phyloP scores from a whole-genome alignment of 2,329 filamentous ascomycete genomes.

The Fusarium sp. region DNA sequence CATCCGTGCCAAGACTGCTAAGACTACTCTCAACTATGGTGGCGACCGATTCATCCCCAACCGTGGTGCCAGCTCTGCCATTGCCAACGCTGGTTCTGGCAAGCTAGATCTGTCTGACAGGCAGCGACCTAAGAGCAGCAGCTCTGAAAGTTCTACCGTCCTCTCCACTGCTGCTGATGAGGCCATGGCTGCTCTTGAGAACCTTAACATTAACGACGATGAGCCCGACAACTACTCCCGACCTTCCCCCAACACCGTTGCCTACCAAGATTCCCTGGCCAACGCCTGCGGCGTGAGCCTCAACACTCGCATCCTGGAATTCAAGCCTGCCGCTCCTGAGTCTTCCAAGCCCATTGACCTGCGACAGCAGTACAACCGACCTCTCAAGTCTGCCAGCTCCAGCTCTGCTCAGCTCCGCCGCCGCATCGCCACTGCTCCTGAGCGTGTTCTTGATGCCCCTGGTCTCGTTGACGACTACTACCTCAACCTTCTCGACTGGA shows the following conservation, averaged over 20 bases:
- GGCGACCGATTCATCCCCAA: constrained; percentile 98
- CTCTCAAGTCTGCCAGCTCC: constrained; percentile 82
- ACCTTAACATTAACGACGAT: constrained; percentile 81
- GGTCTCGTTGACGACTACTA: constrained; percentile 99
- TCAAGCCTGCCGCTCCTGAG: constrained; percentile 98
- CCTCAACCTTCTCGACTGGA: constrained; percentile 98
- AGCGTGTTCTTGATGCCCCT: constrained; percentile 95
- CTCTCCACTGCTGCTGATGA: constrained; percentile 87
- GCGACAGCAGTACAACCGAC: constrained; percentile 97
- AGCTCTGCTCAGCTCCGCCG: constrained; percentile 89
- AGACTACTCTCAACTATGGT: constrained; percentile 85
- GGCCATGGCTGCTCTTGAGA: constrained; percentile 83
- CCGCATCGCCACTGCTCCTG: constrained; percentile 92
- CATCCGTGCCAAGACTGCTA: constrained; percentile 72
- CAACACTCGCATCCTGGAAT: constrained; percentile 95
- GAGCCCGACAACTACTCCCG: constrained; percentile 79
- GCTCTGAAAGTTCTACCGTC: constrained; percentile 79
- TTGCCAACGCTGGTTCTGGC: constrained; percentile 83
- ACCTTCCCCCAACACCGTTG: constrained; percentile 87
- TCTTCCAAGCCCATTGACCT: constrained; percentile 99
- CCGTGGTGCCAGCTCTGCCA: constrained; percentile 88
- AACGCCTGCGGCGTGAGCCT: constrained; percentile 92
- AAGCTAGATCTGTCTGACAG: constrained; percentile 84
- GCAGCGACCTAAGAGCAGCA: constrained; percentile 80
- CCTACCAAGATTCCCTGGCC: constrained; percentile 92